phyloP scores from a whole-genome alignment of 2,329 filamentous ascomycete species.

The Rhynchosporium secalis region DNA sequence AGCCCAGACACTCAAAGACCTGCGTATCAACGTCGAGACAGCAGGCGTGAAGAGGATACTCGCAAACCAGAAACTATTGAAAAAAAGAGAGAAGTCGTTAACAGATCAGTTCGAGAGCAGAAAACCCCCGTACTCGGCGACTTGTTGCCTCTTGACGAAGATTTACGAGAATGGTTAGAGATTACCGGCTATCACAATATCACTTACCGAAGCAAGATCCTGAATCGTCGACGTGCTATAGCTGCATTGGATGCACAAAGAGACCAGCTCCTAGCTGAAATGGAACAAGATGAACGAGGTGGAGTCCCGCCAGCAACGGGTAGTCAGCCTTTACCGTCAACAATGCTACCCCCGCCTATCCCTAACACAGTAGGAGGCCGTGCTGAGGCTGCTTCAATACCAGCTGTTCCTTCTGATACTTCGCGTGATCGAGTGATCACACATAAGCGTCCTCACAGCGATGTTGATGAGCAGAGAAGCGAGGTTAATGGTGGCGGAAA shows the following conservation, averaged over 20 bases:
- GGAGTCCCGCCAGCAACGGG: conserved; percentile 19
- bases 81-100: conserved; percentile 24
- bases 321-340: conserved; percentile 14
- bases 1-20: conserved; percentile 26
- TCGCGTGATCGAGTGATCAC: conserved; percentile 27
- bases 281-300: conserved; percentile 33
- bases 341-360: conserved; percentile 34
- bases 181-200: conserved; percentile 41
- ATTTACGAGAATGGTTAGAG: conserved; percentile 42
- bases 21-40: conserved; percentile 20
- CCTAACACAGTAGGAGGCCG: conserved; percentile 27
- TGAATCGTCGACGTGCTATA: conserved; percentile 35
- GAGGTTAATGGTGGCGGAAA: conserved; percentile 27
- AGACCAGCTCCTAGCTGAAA: conserved; percentile 36
- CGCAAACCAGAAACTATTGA: conserved; percentile 22
- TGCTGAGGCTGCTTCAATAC: conserved; percentile 13
- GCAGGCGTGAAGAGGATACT: conserved; percentile 27
- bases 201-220: conserved; percentile 39
- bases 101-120: conserved; percentile 19
- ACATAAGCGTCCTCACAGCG: conserved; percentile 37
- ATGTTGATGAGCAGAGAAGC: conserved; percentile 28
- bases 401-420: conserved; percentile 13
- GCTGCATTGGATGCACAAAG: conserved; percentile 40
- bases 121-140: conserved; percentile 31
- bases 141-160: conserved; percentile 34